Percentiles rank a stretch among this genome's conserved stretches.
Conservation (phyloP, 164 flowering plant genomes). For the Tetrastigma voinierianum region DNA sequence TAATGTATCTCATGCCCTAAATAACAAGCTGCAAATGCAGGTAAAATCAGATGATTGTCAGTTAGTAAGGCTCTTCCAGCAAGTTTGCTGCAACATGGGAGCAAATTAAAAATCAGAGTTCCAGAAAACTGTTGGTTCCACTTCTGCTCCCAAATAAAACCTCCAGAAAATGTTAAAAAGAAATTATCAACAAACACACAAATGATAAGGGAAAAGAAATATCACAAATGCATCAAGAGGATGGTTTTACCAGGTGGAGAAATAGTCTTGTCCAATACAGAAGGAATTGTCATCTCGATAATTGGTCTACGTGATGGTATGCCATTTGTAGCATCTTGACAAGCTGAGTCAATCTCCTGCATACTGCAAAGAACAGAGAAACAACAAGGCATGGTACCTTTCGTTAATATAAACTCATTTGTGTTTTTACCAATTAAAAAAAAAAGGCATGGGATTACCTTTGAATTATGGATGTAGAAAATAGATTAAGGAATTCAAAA, state of each 20-base stretch:
- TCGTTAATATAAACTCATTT: too few species aligned
- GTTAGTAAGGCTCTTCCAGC: too few species aligned
- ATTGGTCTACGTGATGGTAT: slow-evolving; percentile 80
- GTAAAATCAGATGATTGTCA: too few species aligned
- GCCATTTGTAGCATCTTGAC: slow-evolving; percentile 81
- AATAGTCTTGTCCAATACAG: slow-evolving; percentile 82
- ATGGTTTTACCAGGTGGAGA: slow-evolving; percentile 74
- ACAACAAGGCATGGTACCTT: too few species aligned
- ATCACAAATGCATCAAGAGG: background rate
- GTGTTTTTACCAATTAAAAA: too few species aligned
- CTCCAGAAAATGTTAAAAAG: too few species aligned
- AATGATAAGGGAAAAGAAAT: background rate
- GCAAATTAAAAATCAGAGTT: too few species aligned
- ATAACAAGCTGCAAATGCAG: too few species aligned
- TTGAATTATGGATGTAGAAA: background rate
- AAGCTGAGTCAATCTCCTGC: slow-evolving; percentile 85
- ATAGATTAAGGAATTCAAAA: background rate
- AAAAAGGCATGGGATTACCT: slow-evolving; percentile 1
- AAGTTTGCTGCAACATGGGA: too few species aligned
- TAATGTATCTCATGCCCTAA: too few species aligned
- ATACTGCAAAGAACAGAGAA: slow-evolving; percentile 36
- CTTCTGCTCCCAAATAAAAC: too few species aligned
- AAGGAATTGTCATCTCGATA: slow-evolving; percentile 98
- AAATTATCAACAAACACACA: background rate
- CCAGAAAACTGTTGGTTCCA: too few species aligned